Evolutionary conservation across 495 filamentous ascomycete genomes (phyloP).

Genomic region (Lophium mytilinum): DNA sequence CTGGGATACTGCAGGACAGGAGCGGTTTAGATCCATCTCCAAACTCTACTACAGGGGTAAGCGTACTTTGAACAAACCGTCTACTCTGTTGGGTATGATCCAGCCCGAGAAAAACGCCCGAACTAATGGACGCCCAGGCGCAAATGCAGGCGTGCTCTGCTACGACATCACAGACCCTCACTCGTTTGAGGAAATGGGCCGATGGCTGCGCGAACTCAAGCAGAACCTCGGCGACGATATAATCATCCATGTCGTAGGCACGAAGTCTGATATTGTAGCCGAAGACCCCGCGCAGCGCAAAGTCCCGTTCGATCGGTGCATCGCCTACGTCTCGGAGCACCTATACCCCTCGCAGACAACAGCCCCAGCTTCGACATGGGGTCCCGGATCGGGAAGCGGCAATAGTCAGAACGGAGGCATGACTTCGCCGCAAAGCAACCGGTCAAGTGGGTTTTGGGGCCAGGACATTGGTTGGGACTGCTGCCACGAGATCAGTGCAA

Average conservation of each 20-base stretch:
- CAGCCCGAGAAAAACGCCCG: background rate
- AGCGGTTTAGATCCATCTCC: constrained; percentile 88
- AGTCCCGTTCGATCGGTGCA: constrained; percentile 88
- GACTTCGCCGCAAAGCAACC: constrained; percentile 62
- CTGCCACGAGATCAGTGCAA: constrained; percentile 92
- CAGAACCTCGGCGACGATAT: constrained; percentile 61
- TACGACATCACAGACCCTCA: constrained; percentile 85
- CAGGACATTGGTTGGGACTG: constrained; percentile 92
- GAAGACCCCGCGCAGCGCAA: constrained; percentile 64
- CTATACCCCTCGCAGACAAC: constrained; percentile 49
- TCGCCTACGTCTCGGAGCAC: constrained; percentile 89
- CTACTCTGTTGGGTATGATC: background rate
- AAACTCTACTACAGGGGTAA: constrained; percentile 68
- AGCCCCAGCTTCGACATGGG: constrained; percentile 9
- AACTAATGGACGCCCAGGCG: constrained; percentile 48
- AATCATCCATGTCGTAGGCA: constrained; percentile 93
- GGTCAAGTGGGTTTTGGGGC: constrained; percentile 79
- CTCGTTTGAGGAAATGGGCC: constrained; percentile 88
- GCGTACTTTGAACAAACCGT: background rate
- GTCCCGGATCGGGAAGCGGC: background rate
- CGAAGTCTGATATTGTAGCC: constrained; percentile 86
- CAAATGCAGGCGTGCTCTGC: constrained; percentile 88
- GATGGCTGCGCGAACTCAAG: constrained; percentile 76
- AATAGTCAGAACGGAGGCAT: constrained; percentile 12
- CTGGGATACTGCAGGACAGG: constrained; percentile 93